Base-by-base conservation (phyloP, 2,329 filamentous ascomycete species). In the Aureobasidium sp. region DNA sequence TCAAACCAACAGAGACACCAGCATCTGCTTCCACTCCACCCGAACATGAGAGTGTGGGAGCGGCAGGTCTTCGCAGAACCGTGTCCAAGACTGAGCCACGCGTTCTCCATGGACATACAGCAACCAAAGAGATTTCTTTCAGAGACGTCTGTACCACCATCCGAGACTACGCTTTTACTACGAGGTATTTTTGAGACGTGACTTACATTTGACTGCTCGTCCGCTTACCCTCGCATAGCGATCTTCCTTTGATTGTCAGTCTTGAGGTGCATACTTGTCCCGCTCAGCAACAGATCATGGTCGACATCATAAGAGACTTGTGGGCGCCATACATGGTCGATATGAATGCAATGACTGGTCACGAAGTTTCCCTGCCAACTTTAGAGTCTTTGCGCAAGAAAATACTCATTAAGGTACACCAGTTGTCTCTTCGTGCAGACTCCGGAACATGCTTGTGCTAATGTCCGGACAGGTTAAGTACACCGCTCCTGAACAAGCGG, bases 201-300 rank as follows among this genome's bases (percentile, higher is more conserved):
- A 20, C n/a, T 16, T 40, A 27, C 31, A 25, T 63, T 2, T 4
- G 27, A 33, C 3, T 38, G 20, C 31, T 29, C 33, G 47, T 43
- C 23, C 29, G 18, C 36, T 54, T 23, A 53, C 45, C 23, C 15
- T 15, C n/a, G 4, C 16, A 42, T 31, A 67, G 88, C 67, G 87
- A 92, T 61, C 83, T 97, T 25, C 96, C 96, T 0, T 85, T 99
- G 20, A 97, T 96, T 82, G 90, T 99, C 68, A 98, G 96, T 1
- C 90, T 99, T 18, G 96, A 99, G 78, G 95, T 98, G 5, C 96
- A 98, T 76, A 98, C 96, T 85, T 93, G 88, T 71, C 82, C 90
- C 2, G 84, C 90, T 16, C 96, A 98, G 76, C 96, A 99, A 78
- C 84, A 88, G 25, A 87, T 89, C 51, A 98, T 99, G 96, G 92